Evolutionary conservation across 495 filamentous ascomycete species (phyloP), one percentile per base, ranked within the genome.

Genomic region (Aspergillus mulundensis): DNA sequence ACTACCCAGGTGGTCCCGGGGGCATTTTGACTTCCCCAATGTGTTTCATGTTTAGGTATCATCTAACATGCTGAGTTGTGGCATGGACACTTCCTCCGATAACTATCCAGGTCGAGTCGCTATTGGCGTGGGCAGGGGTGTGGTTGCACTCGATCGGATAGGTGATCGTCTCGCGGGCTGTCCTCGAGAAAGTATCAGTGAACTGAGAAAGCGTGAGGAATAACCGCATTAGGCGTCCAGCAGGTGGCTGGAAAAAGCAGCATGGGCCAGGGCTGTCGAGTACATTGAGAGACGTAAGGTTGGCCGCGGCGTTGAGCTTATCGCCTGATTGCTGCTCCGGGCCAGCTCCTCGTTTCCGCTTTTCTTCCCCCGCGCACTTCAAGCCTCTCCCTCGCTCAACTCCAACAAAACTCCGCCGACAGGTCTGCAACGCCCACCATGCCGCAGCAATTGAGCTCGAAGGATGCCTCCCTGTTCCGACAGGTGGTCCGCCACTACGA

Each of bases 401-500:
- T 51, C 43, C 21, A 40, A 19, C 47, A 50, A 50, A 67, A 63
- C 58, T 60, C 61, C 54, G 41, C 59, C 56, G 51, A 49, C 59
- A 51, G 62, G 56, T 54, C 66, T 59, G 68, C 65, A 50, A 66
- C 70, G 56, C 61, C 67, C 70, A 68, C 69, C 69, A 91, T 91
- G 86, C 85, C 86, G 66, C 91, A 95, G 79, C 83, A 81, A 73
- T 81, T 97, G 69, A 85, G 77, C 67, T 83, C 89, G 68, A 97
- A 97, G 78, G 94, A 99, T 77, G 81, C 82, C 59, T 84, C 91
- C 69, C 85, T 96, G 76, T 97, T 99, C 77, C 87, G 90, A 43
- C 89, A 89, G 66, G 87, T 99, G 62, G 86, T 97, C 58, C 92
- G 92, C 70, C 82, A 88, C 71, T 99, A 97, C 81, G 94, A 99